Evolutionary conservation across 2,329 filamentous ascomycete genomes (phyloP), one percentile per base, ranked within the genome.

Genomic region (Calcarisporium arbuscula): DNA sequence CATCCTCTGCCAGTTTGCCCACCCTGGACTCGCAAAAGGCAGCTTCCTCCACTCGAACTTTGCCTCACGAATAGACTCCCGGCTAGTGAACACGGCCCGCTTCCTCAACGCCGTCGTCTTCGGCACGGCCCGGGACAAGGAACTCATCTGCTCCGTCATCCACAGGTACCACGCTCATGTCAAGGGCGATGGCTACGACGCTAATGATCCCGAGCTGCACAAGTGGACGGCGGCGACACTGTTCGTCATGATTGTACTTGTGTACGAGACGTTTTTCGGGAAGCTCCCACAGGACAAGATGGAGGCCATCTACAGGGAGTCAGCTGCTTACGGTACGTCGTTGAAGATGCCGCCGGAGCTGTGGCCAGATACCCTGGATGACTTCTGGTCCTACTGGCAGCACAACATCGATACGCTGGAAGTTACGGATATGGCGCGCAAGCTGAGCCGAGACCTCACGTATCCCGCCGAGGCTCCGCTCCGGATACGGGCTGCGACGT

Each of bases 151-250:
- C 35, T 47, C 56, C 30, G 51, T 61, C 42, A 53, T 62, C 7
- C 54, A 62, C 37, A 42, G 44, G 10, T 56, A 54, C 8, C 58
- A 64, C 38, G 40, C 47, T 6, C 26, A 43, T 4, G 53, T 62
- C 19, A 50, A 49, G n/a, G 58, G 58, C 3, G 42, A 45, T 16
- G 43, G 41, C 8, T 62, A 62, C 41, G 46, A 48, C 20, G 60
- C 60, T 30, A 50, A 62, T 32, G 58, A 63, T 36, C 51, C 56
- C 5, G 41, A 48, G 19, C 51, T 62, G 8, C 61, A 63, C 40
- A 51, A 58, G 29, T 64, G 59, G 61, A 59, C 62, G 10, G 59
- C 60, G 1, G 54, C 60, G 2, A 62, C 61, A 3, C 46, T 63
- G 6, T 64, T 63, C 34, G 60, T 56, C 6, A 50, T 56, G 2